These are phyloP conservation scores for Salvia hispanica DNA, from an alignment of 257 asterid genomes.

Conservation along the genomic window DNA sequence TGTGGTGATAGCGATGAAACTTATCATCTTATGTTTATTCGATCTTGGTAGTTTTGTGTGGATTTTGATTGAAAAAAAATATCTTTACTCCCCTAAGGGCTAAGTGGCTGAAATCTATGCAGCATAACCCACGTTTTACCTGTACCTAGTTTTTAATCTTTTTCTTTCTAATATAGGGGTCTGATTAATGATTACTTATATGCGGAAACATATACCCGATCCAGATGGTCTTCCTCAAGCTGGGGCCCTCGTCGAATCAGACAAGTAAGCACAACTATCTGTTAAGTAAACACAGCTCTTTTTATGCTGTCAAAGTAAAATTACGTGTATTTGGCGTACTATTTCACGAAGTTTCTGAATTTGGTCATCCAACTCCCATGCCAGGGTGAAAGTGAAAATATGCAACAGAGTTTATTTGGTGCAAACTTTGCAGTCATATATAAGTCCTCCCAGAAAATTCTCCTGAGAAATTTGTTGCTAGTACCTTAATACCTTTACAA, in stretches of 20 bases:
- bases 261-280: constrained; percentile 52
- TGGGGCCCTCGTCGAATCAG: constrained; percentile 95
- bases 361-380: constrained; percentile 10
- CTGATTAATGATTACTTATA: constrained; percentile 76
- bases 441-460: background rate
- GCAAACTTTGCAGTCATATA: background rate
- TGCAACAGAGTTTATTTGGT: background rate
- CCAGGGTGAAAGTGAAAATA: background rate
- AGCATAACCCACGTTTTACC: constrained; percentile 10
- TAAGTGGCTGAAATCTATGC: background rate
- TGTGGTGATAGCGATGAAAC: constrained; percentile 17
- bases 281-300: constrained; percentile 46
- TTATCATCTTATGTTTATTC: constrained; percentile 20
- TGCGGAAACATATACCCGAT: constrained; percentile 80
- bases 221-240: constrained; percentile 91
- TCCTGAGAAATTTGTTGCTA: background rate
- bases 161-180: constrained; percentile 54
- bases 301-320: constrained; percentile 14
- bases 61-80: background rate
- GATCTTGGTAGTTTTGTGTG: constrained; percentile 11
- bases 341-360: constrained; percentile 15
- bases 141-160: constrained; percentile 23
- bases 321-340: constrained; percentile 7
- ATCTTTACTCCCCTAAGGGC: constrained; percentile 16
- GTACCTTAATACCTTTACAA: background rate